These are phyloP conservation scores for Trichoderma pleuroti DNA, from an alignment of 2,329 filamentous ascomycete species.

Conservation along the genomic window DNA sequence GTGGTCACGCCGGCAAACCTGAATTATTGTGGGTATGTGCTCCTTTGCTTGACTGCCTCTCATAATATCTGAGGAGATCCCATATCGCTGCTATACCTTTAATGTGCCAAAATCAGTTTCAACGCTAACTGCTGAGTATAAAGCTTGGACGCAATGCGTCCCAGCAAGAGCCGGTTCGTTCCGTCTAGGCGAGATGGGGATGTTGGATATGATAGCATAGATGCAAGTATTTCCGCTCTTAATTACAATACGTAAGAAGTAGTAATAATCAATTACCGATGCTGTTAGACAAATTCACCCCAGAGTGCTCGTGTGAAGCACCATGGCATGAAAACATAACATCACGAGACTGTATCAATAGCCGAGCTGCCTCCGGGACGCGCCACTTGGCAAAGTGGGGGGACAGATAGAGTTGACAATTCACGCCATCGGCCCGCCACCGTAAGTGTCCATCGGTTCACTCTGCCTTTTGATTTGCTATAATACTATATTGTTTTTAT, in stretches of 20 bases:
- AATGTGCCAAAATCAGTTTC: neutral
- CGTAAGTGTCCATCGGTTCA: neutral
- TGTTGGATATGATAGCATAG: neutral
- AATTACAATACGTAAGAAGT: neutral
- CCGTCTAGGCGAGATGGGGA: neutral
- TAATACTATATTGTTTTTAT: neutral
- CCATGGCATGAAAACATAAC: neutral
- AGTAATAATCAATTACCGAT: neutral
- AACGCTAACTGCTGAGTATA: neutral
- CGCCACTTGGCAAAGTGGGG: neutral
- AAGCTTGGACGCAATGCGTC: neutral
- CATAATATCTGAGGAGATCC: neutral
- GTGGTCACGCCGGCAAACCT: neutral
- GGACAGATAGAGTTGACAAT: neutral
- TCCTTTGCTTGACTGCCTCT: neutral
- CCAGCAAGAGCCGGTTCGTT: neutral
- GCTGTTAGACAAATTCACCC: rapidly evolving
- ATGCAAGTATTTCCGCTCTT: neutral
- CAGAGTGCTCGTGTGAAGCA: neutral
- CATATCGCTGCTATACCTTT: neutral
- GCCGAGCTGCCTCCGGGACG: neutral
- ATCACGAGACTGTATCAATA: neutral
- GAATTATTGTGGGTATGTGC: neutral
- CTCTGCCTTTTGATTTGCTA: neutral
- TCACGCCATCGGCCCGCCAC: neutral